Evolutionary conservation across 352 stramenopile genomes (phyloP).

Genomic region (Pythium guiyangense): DNA sequence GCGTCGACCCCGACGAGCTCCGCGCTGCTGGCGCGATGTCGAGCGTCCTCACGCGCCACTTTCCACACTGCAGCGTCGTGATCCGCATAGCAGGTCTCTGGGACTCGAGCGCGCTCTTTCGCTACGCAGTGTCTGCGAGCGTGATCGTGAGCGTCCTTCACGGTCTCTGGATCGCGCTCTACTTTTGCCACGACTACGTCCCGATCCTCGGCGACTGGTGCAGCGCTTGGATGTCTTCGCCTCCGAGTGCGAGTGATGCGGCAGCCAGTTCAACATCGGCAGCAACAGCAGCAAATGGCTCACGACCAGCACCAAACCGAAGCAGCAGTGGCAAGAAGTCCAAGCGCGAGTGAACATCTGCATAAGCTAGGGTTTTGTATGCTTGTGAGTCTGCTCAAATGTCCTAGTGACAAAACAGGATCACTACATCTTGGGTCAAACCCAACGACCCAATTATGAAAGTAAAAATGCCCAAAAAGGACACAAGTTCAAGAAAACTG

Average conservation of each 20-base stretch:
- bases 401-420: background rate
- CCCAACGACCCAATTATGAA: too few relatives aligned
- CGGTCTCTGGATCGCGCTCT: slow-evolving; percentile 10
- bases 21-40: slow-evolving; percentile 8
- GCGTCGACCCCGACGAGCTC: slow-evolving; percentile 13
- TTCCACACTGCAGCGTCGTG: slow-evolving; percentile 23
- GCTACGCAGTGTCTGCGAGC: slow-evolving; percentile 13
- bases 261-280: background rate
- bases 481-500: too few relatives aligned
- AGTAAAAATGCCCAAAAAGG: too few relatives aligned
- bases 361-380: too few relatives aligned
- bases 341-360: slow-evolving; percentile 5
- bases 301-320: background rate
- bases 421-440: too few relatives aligned
- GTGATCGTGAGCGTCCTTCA: slow-evolving; percentile 17
- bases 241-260: background rate
- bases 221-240: background rate
- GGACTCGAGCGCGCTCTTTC: slow-evolving; percentile 14
- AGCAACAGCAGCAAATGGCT: background rate
- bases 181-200: slow-evolving; percentile 10
- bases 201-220: too few relatives aligned
- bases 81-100: slow-evolving; percentile 20
- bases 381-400: too few relatives aligned
- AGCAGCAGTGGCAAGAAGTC: slow-evolving; percentile 1
- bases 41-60: slow-evolving; percentile 16